Evolutionary conservation across 495 filamentous ascomycete species (phyloP).

Genomic region (Neurospora sp.): DNA sequence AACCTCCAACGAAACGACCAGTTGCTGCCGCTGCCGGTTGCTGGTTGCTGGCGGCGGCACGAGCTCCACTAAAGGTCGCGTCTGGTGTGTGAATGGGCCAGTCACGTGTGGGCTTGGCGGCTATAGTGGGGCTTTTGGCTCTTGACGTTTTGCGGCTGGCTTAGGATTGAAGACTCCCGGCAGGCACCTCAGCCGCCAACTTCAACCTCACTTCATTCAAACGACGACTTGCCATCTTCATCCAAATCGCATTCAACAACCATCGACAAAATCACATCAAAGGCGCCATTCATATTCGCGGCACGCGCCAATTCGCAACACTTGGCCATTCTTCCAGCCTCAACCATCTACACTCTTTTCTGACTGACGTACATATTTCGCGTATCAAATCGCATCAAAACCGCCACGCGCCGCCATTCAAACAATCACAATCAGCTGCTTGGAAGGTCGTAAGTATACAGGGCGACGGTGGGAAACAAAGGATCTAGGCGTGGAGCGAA

Average conservation of each 20-base stretch:
- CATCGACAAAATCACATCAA: neutral
- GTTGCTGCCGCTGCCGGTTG: neutral
- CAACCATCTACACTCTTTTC: neutral
- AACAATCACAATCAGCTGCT: neutral
- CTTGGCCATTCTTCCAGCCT: fast-evolving
- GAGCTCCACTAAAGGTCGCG: neutral
- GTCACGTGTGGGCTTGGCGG: neutral
- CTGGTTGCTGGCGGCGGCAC: neutral
- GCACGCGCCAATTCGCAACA: neutral
- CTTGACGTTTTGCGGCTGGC: neutral
- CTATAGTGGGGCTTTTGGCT: neutral
- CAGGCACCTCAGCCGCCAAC: neutral
- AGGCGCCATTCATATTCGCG: neutral
- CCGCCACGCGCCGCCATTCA: neutral
- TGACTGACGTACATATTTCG: neutral
- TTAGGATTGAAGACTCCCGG: neutral
- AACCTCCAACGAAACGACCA: neutral
- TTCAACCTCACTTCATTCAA: neutral
- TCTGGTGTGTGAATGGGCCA: neutral
- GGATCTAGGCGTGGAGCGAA: neutral
- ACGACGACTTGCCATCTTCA: neutral
- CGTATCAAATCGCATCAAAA: neutral
- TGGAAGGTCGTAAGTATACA: neutral
- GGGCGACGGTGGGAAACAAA: neutral
- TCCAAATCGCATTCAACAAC: neutral